These are phyloP conservation scores for Trametes hirsuta DNA, from an alignment of 1,284 basidiomycete genomes.

Conservation along the genomic window DNA sequence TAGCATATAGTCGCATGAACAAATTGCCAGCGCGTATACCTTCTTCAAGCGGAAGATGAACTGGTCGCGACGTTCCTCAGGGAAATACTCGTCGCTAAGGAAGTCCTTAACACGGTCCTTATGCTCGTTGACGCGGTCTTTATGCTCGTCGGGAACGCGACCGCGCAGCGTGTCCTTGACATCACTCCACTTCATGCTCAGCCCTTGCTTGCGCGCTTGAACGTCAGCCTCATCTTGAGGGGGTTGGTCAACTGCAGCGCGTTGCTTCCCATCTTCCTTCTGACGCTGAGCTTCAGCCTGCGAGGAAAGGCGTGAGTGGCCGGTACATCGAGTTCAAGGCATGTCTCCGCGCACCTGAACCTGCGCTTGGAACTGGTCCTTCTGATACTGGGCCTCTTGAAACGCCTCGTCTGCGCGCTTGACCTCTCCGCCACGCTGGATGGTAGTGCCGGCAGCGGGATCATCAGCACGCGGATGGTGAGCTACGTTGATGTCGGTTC, in stretches of 20 bases:
- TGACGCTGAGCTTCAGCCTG: slow-evolving; percentile 33
- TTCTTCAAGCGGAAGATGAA: slow-evolving; percentile 86
- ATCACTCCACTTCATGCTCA: slow-evolving; percentile 52
- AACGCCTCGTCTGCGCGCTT: slow-evolving; percentile 34
- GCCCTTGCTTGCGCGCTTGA: slow-evolving; percentile 51
- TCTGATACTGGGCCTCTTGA: slow-evolving; percentile 25
- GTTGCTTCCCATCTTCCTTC: slow-evolving; percentile 25
- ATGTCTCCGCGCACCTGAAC: slow-evolving; percentile 22
- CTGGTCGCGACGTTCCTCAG: slow-evolving; percentile 82
- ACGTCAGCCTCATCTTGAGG: slow-evolving; percentile 41
- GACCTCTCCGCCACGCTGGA: slow-evolving; percentile 41
- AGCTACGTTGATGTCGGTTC: slow-evolving; percentile 42
- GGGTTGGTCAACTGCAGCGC: slow-evolving; percentile 18
- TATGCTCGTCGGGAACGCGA: slow-evolving; percentile 63
- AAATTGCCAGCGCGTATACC: slow-evolving; percentile 19
- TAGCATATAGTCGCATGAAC: background rate
- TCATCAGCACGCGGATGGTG: slow-evolving; percentile 46
- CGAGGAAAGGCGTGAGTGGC: background rate
- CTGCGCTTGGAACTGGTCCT: slow-evolving; percentile 25
- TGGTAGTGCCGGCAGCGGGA: slow-evolving; percentile 27
- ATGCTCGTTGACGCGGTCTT: slow-evolving; percentile 55
- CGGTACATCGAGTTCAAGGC: too few species aligned
- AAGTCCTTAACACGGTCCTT: slow-evolving; percentile 64
- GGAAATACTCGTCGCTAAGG: slow-evolving; percentile 83
- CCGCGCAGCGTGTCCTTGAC: slow-evolving; percentile 49